Evolutionary conservation across 768 basidiomycete genomes (phyloP).

Genomic region (Glaciozyma antarctica): DNA sequence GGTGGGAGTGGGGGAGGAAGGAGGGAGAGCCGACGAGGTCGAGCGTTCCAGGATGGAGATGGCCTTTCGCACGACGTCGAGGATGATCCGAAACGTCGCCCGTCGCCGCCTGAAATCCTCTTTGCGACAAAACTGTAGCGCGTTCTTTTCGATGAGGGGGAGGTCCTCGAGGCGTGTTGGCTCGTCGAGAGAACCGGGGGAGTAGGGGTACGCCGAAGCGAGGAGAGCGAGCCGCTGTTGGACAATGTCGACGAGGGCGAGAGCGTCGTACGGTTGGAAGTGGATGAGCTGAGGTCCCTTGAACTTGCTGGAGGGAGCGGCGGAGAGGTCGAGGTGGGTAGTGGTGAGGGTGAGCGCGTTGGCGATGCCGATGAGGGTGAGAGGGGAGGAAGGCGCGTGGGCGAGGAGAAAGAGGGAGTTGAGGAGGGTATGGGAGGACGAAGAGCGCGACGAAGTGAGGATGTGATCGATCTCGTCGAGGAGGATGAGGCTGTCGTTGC

Average conservation of each 20-base stretch:
- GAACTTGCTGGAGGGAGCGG: constrained; percentile 29
- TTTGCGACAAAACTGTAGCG: constrained; percentile 64
- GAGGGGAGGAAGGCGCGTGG: constrained; percentile 45
- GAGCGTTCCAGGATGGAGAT: constrained; percentile 55
- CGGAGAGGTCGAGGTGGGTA: constrained; percentile 35
- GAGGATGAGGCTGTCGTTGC: constrained; percentile 49
- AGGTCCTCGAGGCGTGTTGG: constrained; percentile 17
- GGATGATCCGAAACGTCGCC: constrained; percentile 69
- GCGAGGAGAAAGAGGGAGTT: constrained; percentile 61
- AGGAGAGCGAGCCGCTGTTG: constrained; percentile 52
- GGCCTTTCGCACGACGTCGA: constrained; percentile 69
- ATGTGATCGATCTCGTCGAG: constrained; percentile 82
- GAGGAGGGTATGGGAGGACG: constrained; percentile 53
- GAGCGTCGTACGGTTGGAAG: constrained; percentile 67
- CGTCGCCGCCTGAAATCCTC: constrained; percentile 65
- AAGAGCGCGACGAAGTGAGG: constrained; percentile 45
- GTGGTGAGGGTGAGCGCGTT: constrained; percentile 78
- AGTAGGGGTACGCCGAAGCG: constrained; percentile 37
- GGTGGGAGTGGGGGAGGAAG: not conserved
- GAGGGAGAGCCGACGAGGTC: not conserved
- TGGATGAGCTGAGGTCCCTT: constrained; percentile 45
- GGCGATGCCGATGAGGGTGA: constrained; percentile 74
- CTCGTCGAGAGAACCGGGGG: not conserved
- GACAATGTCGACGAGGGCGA: constrained; percentile 61
- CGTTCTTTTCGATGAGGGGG: constrained; percentile 52